phyloP scores from a whole-genome alignment of 805 yeast species.

The Nakazawaea siamensis region DNA sequence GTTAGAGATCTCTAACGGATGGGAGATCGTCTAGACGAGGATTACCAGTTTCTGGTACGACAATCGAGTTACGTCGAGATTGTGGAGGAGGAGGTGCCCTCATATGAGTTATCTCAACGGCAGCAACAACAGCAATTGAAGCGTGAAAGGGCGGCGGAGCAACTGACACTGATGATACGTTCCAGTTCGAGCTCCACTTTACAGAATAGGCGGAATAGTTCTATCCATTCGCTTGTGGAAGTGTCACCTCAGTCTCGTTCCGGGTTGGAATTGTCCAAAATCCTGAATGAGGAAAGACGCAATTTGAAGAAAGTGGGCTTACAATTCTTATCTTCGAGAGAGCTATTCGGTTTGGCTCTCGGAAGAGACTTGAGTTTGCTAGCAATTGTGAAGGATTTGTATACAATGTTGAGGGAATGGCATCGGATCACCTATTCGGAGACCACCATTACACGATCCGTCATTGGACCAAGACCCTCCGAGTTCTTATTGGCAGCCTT shows the following conservation, averaged over 20 bases:
- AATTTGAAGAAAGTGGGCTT: constrained; percentile 53
- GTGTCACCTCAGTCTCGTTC: background rate
- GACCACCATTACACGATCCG: background rate
- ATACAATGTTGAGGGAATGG: constrained; percentile 19
- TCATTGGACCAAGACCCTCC: constrained; percentile 56
- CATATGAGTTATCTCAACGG: constrained; percentile 8
- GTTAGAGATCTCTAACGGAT: no score
- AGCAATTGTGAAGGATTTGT: constrained; percentile 19
- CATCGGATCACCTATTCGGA: constrained; percentile 9
- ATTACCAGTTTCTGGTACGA: no score
- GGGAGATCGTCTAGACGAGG: no score
- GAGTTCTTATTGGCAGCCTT: constrained; percentile 77
- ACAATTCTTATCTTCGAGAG: constrained; percentile 63
- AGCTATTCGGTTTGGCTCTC: constrained; percentile 68
- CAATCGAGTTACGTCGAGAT: constrained; percentile 7
- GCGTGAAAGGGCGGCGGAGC: background rate
- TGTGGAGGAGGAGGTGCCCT: constrained; percentile 9
- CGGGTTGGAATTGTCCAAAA: background rate
- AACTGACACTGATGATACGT: no score
- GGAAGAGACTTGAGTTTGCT: constrained; percentile 67
- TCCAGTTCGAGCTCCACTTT: constrained; percentile 3
- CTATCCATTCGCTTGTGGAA: constrained; percentile 3
- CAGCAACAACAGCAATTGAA: constrained; percentile 1
- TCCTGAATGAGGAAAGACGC: constrained; percentile 7
- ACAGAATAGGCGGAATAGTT: constrained; percentile 2